phyloP scores from a whole-genome alignment of 352 stramenopile genomes.

The Salisapilia sapeloensis region DNA sequence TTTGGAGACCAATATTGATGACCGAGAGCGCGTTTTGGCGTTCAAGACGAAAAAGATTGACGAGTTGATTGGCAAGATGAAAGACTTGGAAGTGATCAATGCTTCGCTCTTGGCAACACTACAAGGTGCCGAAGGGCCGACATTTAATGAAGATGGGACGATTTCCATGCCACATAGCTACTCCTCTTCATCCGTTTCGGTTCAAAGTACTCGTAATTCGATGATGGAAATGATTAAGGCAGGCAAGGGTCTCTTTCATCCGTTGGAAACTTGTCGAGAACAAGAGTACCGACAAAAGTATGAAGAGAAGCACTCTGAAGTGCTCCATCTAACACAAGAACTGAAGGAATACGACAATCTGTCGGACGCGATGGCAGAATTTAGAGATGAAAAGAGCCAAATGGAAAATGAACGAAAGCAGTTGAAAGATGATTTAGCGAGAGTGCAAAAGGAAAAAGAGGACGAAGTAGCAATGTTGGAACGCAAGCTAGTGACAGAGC shows the following conservation, averaged over 20 bases:
- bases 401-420: constrained; percentile 10
- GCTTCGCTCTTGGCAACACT: constrained; percentile 25
- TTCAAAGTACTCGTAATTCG: constrained; percentile 10
- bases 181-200: no score
- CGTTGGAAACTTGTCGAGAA: constrained; percentile 34
- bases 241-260: constrained; percentile 28
- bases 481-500: constrained; percentile 39
- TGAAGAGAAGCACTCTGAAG: constrained; percentile 19
- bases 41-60: constrained; percentile 56
- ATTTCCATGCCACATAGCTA: no score
- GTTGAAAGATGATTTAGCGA: constrained; percentile 8
- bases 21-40: constrained; percentile 41
- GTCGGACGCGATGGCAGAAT: constrained; percentile 15
- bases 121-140: constrained; percentile 6
- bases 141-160: constrained; percentile 3
- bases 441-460: constrained; percentile 16
- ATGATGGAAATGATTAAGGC: constrained; percentile 18
- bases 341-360: constrained; percentile 11
- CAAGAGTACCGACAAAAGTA: constrained; percentile 30
- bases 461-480: constrained; percentile 26
- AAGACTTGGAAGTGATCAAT: constrained; percentile 32
- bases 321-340: constrained; percentile 12
- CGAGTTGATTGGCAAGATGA: constrained; percentile 25
- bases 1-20: constrained; percentile 35
- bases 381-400: constrained; percentile 16